These are phyloP conservation scores for Lactifluus rugatus DNA, from an alignment of 768 basidiomycete species.

Conservation along the genomic window DNA sequence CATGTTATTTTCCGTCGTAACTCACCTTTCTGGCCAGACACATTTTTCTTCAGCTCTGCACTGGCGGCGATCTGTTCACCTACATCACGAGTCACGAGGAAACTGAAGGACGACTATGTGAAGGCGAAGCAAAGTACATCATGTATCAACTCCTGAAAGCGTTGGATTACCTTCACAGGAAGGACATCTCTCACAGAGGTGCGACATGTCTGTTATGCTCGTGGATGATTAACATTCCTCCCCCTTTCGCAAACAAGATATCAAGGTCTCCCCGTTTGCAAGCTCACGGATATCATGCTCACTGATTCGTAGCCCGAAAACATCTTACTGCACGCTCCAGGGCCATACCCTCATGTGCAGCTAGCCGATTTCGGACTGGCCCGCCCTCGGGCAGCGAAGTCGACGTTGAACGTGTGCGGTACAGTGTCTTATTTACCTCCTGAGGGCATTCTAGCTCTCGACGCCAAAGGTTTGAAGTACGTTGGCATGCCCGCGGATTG, in stretches of 20 bases:
- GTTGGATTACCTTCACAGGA: conserved; percentile 59
- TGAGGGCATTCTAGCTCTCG: conserved; percentile 72
- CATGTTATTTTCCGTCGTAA: not conserved
- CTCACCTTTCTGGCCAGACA: conserved; percentile 35
- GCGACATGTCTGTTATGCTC: conserved; percentile 15
- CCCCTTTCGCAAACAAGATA: conserved; percentile 32
- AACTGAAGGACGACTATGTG: conserved; percentile 44
- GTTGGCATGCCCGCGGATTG: conserved; percentile 82
- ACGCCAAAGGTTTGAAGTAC: conserved; percentile 64
- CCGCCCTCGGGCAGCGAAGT: conserved; percentile 66
- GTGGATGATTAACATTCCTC: not conserved
- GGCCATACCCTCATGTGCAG: conserved; percentile 73
- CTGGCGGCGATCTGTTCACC: conserved; percentile 81
- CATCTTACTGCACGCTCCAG: conserved; percentile 67
- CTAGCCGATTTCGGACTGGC: conserved; percentile 86
- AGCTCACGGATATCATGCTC: not conserved
- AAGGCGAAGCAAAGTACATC: conserved; percentile 78
- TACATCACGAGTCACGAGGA: conserved; percentile 60
- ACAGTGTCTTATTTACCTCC: conserved; percentile 81
- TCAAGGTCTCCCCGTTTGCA: conserved; percentile 39
- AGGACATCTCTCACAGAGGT: conserved; percentile 75
- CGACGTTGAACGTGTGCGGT: conserved; percentile 81
- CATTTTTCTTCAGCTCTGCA: conserved; percentile 78
- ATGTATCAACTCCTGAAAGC: conserved; percentile 73
- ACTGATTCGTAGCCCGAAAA: conserved; percentile 59